Conservation (phyloP, 129 eudicot species). For the Cynara cardunculus region DNA sequence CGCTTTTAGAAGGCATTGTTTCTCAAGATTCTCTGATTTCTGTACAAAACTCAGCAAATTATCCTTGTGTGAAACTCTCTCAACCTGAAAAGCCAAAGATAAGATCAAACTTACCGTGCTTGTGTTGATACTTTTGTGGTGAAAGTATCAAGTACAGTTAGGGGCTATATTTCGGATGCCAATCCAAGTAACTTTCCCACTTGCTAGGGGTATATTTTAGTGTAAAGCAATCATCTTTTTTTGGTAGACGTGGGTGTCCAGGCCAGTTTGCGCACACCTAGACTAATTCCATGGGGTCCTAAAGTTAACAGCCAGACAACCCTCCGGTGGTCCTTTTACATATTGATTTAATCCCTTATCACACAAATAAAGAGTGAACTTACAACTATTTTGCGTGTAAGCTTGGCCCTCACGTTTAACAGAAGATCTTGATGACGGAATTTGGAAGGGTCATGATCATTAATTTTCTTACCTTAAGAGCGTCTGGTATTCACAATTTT, state of each 20-base stretch:
- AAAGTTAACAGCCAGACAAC: too few species aligned
- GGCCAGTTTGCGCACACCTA: too few species aligned
- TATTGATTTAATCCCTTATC: too few species aligned
- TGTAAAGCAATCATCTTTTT: neutral
- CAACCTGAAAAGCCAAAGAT: slow-evolving; percentile 50
- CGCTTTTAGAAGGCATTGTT: slow-evolving; percentile 88
- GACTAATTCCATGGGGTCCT: too few species aligned
- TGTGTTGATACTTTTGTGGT: neutral
- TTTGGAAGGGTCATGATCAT: neutral
- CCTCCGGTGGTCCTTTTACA: too few species aligned
- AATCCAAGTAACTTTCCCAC: slow-evolving; percentile 10
- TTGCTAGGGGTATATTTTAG: neutral
- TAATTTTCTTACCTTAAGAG: too few species aligned
- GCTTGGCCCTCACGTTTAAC: neutral
- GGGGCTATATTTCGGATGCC: neutral
- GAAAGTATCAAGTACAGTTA: neutral
- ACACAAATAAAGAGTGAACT: neutral
- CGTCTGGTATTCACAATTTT: too few species aligned
- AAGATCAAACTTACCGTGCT: neutral
- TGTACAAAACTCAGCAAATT: slow-evolving; percentile 72
- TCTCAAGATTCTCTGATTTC: slow-evolving; percentile 91
- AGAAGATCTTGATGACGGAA: too few species aligned
- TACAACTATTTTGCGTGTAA: neutral
- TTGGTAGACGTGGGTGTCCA: too few species aligned
- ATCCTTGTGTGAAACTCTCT: slow-evolving; percentile 91